Percentiles rank a stretch among this genome's conserved stretches.
phyloP scores from a whole-genome alignment of 1,284 basidiomycete species.

The Anthracocystis setariae region DNA sequence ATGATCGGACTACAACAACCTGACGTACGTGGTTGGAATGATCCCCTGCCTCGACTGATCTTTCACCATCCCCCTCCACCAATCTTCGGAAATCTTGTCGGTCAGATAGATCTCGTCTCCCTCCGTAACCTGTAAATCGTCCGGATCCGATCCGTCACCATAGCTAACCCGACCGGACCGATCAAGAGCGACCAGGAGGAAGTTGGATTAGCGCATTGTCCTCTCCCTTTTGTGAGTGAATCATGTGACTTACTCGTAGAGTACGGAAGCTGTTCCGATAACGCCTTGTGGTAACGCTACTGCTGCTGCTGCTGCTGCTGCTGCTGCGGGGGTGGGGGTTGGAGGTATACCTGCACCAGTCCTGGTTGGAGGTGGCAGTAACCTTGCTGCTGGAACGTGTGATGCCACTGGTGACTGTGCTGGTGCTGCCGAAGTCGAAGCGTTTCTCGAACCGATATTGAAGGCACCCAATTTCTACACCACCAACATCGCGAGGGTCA shows the following conservation, averaged over 20 bases:
- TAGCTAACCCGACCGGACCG: constrained; percentile 5
- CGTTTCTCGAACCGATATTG: constrained; percentile 11
- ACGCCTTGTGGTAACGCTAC: constrained; percentile 11
- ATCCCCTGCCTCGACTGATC: constrained; percentile 40
- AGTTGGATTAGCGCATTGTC: neutral
- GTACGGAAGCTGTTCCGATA: constrained; percentile 24
- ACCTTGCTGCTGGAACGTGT: constrained; percentile 6
- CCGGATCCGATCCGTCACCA: constrained; percentile 49
- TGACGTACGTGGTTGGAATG: constrained; percentile 55
- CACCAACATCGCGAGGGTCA: neutral
- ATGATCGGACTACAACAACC: constrained; percentile 12
- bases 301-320: neutral
- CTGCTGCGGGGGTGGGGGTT: neutral
- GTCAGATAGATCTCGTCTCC: constrained; percentile 50
- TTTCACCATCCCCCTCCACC: constrained; percentile 46
- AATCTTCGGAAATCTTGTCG: constrained; percentile 58
- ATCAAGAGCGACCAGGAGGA: neutral
- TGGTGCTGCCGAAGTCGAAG: constrained; percentile 2
- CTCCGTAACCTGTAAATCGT: constrained; percentile 46
- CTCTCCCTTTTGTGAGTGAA: neutral
- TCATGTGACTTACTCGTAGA: constrained; percentile 31
- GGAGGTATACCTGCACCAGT: constrained; percentile 13
- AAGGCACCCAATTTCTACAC: constrained; percentile 14
- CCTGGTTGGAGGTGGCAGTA: constrained; percentile 23
- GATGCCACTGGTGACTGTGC: neutral